phyloP scores from a whole-genome alignment of 495 filamentous ascomycete genomes.

The Penicillium fimorum region DNA sequence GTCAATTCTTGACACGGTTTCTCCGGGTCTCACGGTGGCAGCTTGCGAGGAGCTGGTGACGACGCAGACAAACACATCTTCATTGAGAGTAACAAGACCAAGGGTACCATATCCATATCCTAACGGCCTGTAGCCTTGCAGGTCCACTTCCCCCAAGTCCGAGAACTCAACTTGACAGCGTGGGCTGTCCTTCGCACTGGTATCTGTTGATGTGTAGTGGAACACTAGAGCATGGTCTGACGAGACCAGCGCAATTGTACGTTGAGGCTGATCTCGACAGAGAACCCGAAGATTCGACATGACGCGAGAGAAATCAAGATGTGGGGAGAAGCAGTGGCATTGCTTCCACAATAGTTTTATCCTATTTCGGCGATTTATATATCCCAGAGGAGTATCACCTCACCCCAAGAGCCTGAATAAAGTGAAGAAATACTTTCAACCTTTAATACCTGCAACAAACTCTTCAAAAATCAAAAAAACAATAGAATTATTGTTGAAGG shows the following conservation, averaged over 20 bases:
- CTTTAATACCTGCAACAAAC: neutral
- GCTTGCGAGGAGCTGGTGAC: slow-evolving; percentile 74
- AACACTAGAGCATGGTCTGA: slow-evolving; percentile 78
- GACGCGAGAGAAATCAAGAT: slow-evolving; percentile 8
- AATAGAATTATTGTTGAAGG: neutral
- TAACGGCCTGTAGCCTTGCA: slow-evolving; percentile 70
- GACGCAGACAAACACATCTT: slow-evolving; percentile 91
- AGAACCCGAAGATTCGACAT: slow-evolving; percentile 46
- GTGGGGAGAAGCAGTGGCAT: slow-evolving; percentile 8
- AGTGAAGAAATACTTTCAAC: neutral
- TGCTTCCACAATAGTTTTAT: slow-evolving; percentile 5
- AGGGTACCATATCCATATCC: slow-evolving; percentile 85
- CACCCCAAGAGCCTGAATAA: neutral
- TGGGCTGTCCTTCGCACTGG: slow-evolving; percentile 46
- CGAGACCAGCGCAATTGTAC: slow-evolving; percentile 81
- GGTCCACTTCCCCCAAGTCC: slow-evolving; percentile 57
- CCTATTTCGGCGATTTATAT: slow-evolving; percentile 2
- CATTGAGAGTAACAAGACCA: slow-evolving; percentile 79
- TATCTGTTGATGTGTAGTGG: slow-evolving; percentile 62
- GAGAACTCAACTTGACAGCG: slow-evolving; percentile 89
- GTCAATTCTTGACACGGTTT: slow-evolving; percentile 83
- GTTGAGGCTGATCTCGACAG: slow-evolving; percentile 68
- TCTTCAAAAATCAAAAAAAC: neutral
- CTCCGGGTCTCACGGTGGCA: slow-evolving; percentile 79
- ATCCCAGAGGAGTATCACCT: neutral